Base-by-base conservation (phyloP, 148 eudicot genomes). In the Cornus controversa region DNA sequence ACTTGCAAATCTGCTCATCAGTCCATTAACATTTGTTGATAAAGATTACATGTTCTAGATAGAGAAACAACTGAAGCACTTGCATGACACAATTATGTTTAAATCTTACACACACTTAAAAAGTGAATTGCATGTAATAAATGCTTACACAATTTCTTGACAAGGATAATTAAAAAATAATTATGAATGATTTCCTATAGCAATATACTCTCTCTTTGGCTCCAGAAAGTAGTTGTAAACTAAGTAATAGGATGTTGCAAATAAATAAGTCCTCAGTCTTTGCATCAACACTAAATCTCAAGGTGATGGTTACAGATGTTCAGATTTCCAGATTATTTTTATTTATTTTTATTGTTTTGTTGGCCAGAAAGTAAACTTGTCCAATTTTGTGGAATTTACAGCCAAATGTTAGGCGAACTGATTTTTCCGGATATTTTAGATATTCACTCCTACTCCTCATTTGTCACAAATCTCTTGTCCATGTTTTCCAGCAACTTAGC, bases 1-100 rank as follows among this genome's bases (percentile, higher is more conserved):
- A 67, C 82, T 91, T 96, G 75, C 99, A 96, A 24, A 96, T 90
- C 99, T 96, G 76, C 71, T 81, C 25, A 72, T 29, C 77, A 85
- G 24, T 72, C 28, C 69, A 63, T 24, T 11, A 72, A 74, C 47
- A 16, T n/a, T 37, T 62, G 31, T 63, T 36, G 69, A 36, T 16
- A 62, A 18, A 63, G 23, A 74, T 63, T 34, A 24, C 71, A 69
- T 36, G 50, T 37, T 66, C 47, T 37, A 63, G 34, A 16, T 11
- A 62, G n/a, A 74, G 25, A 1, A 1, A 6, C 66, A 28, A 7
- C 57, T 50, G 57, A 13, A 50, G 57, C 2, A 50, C 18, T 45
- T 45, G 7, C 34, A 31, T 45, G 50, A 11, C 50, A 45, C 34
- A 31, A 31, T 31, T 6, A 40, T 40, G 45, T 6, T 40, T 6